phyloP scores from a whole-genome alignment of 2,329 filamentous ascomycete genomes.

The Penicillium thymicola region DNA sequence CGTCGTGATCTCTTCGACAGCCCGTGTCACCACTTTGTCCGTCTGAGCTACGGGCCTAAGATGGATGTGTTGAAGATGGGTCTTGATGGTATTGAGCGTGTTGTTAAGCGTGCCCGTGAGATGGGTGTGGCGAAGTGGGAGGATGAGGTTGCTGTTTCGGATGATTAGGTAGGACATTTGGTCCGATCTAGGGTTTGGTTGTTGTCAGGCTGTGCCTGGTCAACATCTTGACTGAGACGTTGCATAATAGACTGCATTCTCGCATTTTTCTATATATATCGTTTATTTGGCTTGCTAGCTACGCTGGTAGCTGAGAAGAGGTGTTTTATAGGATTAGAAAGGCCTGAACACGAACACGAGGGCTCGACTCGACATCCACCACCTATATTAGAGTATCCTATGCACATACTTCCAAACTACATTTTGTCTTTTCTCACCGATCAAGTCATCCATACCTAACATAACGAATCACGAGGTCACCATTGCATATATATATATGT shows the following conservation, averaged over 20 bases:
- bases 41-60: slow-evolving; percentile 78
- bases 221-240: background rate
- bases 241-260: background rate
- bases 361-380: background rate
- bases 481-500: background rate
- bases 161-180: slow-evolving; percentile 24
- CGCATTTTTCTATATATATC: background rate
- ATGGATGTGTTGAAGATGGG: slow-evolving; percentile 76
- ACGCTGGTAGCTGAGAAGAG: background rate
- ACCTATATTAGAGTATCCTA: background rate
- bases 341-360: background rate
- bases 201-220: background rate
- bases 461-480: background rate
- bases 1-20: slow-evolving; percentile 89
- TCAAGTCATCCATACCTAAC: background rate
- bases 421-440: background rate
- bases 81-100: slow-evolving; percentile 78
- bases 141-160: slow-evolving; percentile 39
- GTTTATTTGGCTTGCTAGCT: background rate
- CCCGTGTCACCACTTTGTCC: slow-evolving; percentile 88
- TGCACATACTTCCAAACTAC: background rate
- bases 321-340: too few species aligned
- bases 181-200: background rate
- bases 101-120: slow-evolving; percentile 55
- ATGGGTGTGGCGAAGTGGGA: slow-evolving; percentile 26